A percentile compares a stretch with the other conserved stretches of the same genome.
Conservation (phyloP, 2,329 filamentous ascomycete species). For the Aureobasidium melanogenum region DNA sequence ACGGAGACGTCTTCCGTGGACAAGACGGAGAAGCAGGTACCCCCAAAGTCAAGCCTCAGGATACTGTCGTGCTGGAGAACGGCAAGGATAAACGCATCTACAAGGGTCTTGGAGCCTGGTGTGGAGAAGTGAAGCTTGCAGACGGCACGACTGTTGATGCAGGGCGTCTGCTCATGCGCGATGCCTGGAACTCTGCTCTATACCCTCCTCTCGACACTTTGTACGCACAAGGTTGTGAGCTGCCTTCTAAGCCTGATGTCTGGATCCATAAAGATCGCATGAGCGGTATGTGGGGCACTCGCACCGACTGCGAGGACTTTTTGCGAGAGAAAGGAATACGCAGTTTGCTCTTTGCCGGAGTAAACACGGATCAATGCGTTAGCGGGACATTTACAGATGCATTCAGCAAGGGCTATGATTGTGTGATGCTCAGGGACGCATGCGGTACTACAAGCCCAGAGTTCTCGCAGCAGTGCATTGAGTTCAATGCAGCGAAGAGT, state of each 20-base stretch:
- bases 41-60: not conserved
- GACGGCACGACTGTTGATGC: slow-evolving; percentile 31
- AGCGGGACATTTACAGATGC: slow-evolving; percentile 48
- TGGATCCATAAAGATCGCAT: slow-evolving; percentile 50
- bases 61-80: slow-evolving; percentile 15
- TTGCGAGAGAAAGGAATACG: slow-evolving; percentile 33
- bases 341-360: slow-evolving; percentile 49
- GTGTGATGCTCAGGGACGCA: slow-evolving; percentile 47
- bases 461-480: slow-evolving; percentile 27
- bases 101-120: slow-evolving; percentile 25
- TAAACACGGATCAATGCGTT: slow-evolving; percentile 56
- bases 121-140: slow-evolving; percentile 22
- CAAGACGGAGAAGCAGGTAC: slow-evolving; percentile 13
- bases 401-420: slow-evolving; percentile 48
- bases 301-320: slow-evolving; percentile 35
- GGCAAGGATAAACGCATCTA: slow-evolving; percentile 21
- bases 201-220: slow-evolving; percentile 37
- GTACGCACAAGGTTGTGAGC: slow-evolving; percentile 24
- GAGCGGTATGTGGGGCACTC: slow-evolving; percentile 46
- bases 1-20: slow-evolving; percentile 15
- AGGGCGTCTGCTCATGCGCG: slow-evolving; percentile 42
- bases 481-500: slow-evolving; percentile 27
- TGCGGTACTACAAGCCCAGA: slow-evolving; percentile 42
- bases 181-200: slow-evolving; percentile 49
- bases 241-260: slow-evolving; percentile 33